These are phyloP conservation scores for Lasiodiplodia gonubiensis DNA, from an alignment of 2,329 filamentous ascomycete species.

Conservation along the genomic window DNA sequence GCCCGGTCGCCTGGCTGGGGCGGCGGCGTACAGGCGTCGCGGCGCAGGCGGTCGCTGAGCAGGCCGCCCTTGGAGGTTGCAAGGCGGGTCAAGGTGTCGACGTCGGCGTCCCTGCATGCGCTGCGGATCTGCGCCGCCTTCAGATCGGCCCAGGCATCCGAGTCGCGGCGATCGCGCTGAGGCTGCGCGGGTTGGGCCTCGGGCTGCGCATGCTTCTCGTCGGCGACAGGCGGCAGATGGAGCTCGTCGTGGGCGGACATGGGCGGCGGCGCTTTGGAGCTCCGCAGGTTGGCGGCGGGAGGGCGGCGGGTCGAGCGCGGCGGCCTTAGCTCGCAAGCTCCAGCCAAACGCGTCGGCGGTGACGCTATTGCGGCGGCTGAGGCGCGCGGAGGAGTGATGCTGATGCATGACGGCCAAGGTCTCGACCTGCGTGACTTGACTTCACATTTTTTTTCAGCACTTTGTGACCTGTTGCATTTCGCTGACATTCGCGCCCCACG, in stretches of 20 bases:
- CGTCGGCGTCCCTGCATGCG: conserved; percentile 50
- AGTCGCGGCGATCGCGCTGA: conserved; percentile 16
- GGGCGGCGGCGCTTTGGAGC: conserved; percentile 20
- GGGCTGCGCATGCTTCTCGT: neutral
- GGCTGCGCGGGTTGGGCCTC: neutral
- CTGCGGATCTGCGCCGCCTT: conserved; percentile 46
- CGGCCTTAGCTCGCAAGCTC: neutral
- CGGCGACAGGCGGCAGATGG: neutral
- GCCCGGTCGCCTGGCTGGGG: conserved; percentile 13
- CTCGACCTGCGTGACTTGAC: conserved; percentile 2
- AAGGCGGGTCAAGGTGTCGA: conserved; percentile 48
- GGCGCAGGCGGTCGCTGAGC: conserved; percentile 63
- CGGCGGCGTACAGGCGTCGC: conserved; percentile 72
- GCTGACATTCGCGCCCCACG: conserved; percentile 21
- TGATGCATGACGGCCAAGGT: conserved; percentile 18
- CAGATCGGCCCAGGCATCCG: conserved; percentile 29
- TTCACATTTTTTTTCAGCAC: neutral
- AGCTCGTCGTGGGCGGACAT: conserved; percentile 21
- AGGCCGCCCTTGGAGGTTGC: conserved; percentile 54
- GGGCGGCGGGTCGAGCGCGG: conserved; percentile 9
- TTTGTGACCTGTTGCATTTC: conserved; percentile 23
- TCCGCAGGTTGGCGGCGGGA: conserved; percentile 16
- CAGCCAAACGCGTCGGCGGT: neutral
- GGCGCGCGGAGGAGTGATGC: neutral
- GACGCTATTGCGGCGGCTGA: conserved; percentile 11